Conservation (phyloP, 805 yeast species). For the Cyberlindnera samutprakarnensis region DNA sequence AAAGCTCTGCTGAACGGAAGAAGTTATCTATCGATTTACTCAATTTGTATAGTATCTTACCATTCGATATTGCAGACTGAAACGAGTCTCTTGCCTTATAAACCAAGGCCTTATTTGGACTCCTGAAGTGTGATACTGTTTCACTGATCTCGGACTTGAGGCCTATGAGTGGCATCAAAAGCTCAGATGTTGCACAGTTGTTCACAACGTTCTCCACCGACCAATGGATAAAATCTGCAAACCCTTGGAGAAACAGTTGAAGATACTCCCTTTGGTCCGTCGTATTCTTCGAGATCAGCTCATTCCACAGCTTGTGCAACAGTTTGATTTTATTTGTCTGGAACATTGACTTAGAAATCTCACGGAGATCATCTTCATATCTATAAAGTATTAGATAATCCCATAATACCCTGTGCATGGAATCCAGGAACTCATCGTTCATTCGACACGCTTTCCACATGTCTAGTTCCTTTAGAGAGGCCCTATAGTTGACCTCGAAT, state of each 20-base stretch:
- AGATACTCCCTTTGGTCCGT: slow-evolving; percentile 1
- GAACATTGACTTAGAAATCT: slow-evolving; percentile 10
- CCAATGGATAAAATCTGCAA: slow-evolving; percentile 5
- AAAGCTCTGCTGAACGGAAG: slow-evolving; percentile 6
- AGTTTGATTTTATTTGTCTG: slow-evolving; percentile 3
- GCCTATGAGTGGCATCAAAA: background rate
- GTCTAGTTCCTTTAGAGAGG: slow-evolving; percentile 5
- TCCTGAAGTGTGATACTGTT: too few relatives aligned
- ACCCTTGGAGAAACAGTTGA: background rate
- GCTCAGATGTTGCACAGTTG: too few relatives aligned
- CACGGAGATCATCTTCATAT: slow-evolving; percentile 3
- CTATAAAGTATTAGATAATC: slow-evolving; percentile 6
- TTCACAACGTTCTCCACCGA: background rate
- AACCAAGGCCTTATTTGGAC: too few relatives aligned
- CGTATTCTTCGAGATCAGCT: too few relatives aligned
- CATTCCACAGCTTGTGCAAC: slow-evolving; percentile 4
- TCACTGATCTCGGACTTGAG: too few relatives aligned
- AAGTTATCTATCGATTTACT: slow-evolving; percentile 13
- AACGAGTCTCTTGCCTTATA: slow-evolving; percentile 17
- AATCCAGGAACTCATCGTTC: background rate
- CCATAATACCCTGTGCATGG: slow-evolving; percentile 2
- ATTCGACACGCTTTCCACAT: slow-evolving; percentile 9
- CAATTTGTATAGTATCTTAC: background rate
- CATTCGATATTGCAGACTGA: slow-evolving; percentile 8
- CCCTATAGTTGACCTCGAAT: slow-evolving; percentile 4